These are phyloP conservation scores for Phylloporus arenicola DNA, from an alignment of 768 basidiomycete species.

Conservation along the genomic window DNA sequence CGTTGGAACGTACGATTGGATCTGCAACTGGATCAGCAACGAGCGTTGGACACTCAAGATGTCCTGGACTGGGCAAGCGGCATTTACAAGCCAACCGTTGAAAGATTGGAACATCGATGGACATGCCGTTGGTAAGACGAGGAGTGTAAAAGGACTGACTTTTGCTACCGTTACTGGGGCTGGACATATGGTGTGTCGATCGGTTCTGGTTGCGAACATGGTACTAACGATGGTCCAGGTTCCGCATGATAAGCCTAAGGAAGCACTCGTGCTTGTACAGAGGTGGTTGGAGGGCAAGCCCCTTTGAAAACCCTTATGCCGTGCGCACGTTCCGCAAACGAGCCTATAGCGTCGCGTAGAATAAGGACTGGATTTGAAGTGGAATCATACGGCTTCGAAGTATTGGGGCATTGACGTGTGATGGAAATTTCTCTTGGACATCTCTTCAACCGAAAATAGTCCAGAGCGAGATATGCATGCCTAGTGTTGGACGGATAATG, in stretches of 20 bases:
- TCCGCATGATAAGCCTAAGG: slow-evolving; percentile 54
- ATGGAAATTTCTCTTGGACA: too few species aligned
- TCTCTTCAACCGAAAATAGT: too few species aligned
- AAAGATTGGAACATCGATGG: slow-evolving; percentile 53
- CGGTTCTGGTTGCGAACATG: not conserved
- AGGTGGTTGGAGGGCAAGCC: slow-evolving; percentile 35
- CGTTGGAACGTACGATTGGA: slow-evolving; percentile 73
- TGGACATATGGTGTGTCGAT: slow-evolving; percentile 59
- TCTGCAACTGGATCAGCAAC: slow-evolving; percentile 77
- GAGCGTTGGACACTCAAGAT: slow-evolving; percentile 69
- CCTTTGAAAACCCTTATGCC: slow-evolving; percentile 4
- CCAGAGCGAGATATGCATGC: not conserved
- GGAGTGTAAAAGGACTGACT: slow-evolving; percentile 52
- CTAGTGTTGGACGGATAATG: not conserved
- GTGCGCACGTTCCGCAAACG: not conserved
- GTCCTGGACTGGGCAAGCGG: slow-evolving; percentile 62
- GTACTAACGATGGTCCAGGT: slow-evolving; percentile 29
- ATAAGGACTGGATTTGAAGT: not conserved
- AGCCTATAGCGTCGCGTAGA: not conserved
- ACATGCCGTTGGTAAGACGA: slow-evolving; percentile 45
- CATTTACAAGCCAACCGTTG: slow-evolving; percentile 44
- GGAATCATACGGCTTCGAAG: not conserved
- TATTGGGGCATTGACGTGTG: too few species aligned
- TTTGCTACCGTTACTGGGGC: slow-evolving; percentile 58
- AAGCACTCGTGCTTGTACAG: slow-evolving; percentile 43